phyloP scores from a whole-genome alignment of 257 asterid genomes.

The Thymus quinquecostatus region DNA sequence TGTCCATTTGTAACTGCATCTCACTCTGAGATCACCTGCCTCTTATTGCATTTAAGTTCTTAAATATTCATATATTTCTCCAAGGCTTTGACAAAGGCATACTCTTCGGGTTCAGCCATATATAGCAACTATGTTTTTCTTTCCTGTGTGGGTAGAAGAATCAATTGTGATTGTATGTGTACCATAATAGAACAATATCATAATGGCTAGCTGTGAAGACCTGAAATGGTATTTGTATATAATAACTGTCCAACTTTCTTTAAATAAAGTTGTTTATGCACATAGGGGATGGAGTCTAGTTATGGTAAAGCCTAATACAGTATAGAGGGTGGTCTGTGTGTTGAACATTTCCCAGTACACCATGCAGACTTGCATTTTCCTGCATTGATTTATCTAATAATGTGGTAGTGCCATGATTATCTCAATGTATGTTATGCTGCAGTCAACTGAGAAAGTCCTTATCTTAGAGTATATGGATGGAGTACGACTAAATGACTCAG shows the following conservation, averaged over 20 bases:
- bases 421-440: conserved; percentile 33
- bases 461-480: conserved; percentile 96
- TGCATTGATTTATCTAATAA: conserved; percentile 2
- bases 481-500: conserved; percentile 80
- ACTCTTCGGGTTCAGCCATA: conserved; percentile 4
- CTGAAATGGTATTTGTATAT: background rate
- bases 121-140: conserved; percentile 20
- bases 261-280: background rate
- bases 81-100: background rate
- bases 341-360: conserved; percentile 1
- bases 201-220: conserved; percentile 14
- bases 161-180: conserved; percentile 15
- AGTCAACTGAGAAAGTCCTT: conserved; percentile 95
- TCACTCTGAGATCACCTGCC: background rate
- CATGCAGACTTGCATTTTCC: conserved; percentile 16
- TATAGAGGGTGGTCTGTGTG: background rate
- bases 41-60: conserved; percentile 6
- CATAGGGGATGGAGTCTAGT: background rate
- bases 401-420: conserved; percentile 18
- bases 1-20: conserved; percentile 10
- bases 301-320: background rate
- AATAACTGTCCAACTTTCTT: conserved; percentile 2
- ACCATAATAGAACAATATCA: conserved; percentile 18
- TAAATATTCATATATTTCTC: conserved; percentile 2
- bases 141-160: conserved; percentile 16